A percentile compares a stretch with the other conserved stretches of the same genome.
phyloP scores from a whole-genome alignment of 2,329 filamentous ascomycete genomes.

The Colletotrichum sp. region DNA sequence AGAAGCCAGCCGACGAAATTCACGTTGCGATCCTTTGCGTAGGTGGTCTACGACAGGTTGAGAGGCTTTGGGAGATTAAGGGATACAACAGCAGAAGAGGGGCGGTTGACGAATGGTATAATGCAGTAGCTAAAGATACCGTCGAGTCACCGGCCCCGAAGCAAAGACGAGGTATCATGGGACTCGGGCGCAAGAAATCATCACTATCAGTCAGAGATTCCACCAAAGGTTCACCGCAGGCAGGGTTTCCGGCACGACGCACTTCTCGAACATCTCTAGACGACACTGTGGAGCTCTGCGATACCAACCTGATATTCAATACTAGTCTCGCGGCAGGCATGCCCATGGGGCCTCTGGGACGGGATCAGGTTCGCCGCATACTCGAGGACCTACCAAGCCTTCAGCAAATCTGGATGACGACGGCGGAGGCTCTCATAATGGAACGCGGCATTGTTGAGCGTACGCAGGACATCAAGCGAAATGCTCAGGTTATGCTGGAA shows the following conservation, averaged over 20 bases:
- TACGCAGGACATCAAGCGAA: conserved; percentile 66
- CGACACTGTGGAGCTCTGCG: neutral
- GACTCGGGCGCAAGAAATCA: conserved; percentile 64
- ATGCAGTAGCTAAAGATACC: conserved; percentile 51
- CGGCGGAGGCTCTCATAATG: conserved; percentile 66
- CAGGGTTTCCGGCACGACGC: conserved; percentile 1
- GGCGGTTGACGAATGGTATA: conserved; percentile 66
- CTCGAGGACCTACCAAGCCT: conserved; percentile 61
- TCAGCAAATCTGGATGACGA: conserved; percentile 67
- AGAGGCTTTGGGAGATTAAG: conserved; percentile 70
- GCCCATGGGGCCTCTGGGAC: conserved; percentile 62
- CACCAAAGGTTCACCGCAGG: conserved; percentile 19
- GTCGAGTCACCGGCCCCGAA: conserved; percentile 47
- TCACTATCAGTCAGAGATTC: conserved; percentile 38
- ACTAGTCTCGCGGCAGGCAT: conserved; percentile 66
- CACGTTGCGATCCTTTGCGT: conserved; percentile 65
- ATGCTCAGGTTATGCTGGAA: conserved; percentile 66
- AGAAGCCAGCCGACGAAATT: conserved; percentile 66
- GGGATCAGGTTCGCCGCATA: conserved; percentile 55
- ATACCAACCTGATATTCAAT: conserved; percentile 50
- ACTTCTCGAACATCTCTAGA: neutral
- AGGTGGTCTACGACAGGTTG: conserved; percentile 67
- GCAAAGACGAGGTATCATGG: conserved; percentile 55
- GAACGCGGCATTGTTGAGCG: conserved; percentile 63
- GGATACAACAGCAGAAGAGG: conserved; percentile 66